Evolutionary conservation across 139 green algal species (phyloP).

Genomic region (Limnomonas spitsbergensis): DNA sequence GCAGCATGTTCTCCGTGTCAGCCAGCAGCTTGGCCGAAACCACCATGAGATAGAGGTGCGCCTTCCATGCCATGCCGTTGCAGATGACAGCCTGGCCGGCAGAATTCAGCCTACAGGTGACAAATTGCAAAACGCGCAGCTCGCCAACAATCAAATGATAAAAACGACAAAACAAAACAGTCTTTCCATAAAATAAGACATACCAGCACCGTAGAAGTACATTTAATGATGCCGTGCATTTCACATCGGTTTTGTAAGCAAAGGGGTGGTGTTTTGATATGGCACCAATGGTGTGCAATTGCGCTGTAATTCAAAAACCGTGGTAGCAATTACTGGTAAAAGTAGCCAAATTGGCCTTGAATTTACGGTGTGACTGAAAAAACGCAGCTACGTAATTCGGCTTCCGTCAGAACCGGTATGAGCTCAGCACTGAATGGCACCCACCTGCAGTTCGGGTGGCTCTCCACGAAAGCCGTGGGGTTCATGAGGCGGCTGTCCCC

Average conservation of each 20-base stretch:
- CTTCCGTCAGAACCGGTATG: too few relatives aligned
- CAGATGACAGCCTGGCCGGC: constrained; percentile 35
- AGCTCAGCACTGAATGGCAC: too few relatives aligned
- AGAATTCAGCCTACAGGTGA: constrained; percentile 6
- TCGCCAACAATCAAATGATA: not conserved
- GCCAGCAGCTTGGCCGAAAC: constrained; percentile 56
- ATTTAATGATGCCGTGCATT: too few relatives aligned
- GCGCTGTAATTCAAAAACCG: too few relatives aligned
- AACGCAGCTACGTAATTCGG: too few relatives aligned
- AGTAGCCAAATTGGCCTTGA: too few relatives aligned
- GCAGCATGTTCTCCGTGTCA: constrained; percentile 52
- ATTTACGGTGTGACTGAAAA: too few relatives aligned
- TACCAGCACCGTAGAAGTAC: too few relatives aligned
- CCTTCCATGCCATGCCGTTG: constrained; percentile 46
- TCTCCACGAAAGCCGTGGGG: constrained; percentile 51
- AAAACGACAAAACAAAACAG: not conserved
- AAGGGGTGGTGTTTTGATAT: too few relatives aligned
- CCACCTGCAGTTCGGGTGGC: constrained; percentile 34
- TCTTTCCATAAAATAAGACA: not conserved
- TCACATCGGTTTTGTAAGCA: too few relatives aligned
- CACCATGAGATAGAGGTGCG: constrained; percentile 51
- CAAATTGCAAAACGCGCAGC: not conserved
- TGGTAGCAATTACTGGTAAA: too few relatives aligned
- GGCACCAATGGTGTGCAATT: too few relatives aligned
- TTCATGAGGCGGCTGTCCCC: constrained; percentile 59